phyloP scores from a whole-genome alignment of 441 rosid genomes.

The Erodium chrysanthum region DNA sequence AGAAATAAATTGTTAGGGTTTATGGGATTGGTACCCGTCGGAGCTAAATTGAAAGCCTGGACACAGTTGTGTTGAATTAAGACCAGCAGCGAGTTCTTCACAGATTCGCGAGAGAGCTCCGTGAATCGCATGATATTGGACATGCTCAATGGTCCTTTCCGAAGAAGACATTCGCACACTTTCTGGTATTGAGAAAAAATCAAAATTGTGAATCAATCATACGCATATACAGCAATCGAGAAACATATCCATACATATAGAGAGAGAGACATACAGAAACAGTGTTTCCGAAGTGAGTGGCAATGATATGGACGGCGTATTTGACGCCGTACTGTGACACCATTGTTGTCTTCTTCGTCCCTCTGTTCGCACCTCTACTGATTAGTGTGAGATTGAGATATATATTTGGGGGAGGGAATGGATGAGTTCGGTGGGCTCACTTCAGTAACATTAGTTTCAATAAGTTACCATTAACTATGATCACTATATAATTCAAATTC shows the following conservation, averaged over 20 bases:
- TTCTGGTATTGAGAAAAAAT: conserved; percentile 33
- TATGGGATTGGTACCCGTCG: conserved; percentile 28
- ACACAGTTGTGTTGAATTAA: conserved; percentile 84
- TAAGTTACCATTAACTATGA: too few relatives aligned
- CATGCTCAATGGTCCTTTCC: conserved; percentile 48
- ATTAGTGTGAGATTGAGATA: background rate
- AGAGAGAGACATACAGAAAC: conserved; percentile 41
- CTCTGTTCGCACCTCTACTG: background rate
- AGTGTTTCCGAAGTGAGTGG: conserved; percentile 63
- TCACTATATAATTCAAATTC: too few relatives aligned
- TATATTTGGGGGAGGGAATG: background rate
- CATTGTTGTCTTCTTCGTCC: conserved; percentile 21
- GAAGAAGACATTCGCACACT: conserved; percentile 75
- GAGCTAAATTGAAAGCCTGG: conserved; percentile 55
- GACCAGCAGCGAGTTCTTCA: conserved; percentile 55
- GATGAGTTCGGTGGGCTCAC: background rate
- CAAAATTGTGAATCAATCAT: background rate
- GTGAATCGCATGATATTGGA: conserved; percentile 36
- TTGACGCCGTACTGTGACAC: conserved; percentile 46
- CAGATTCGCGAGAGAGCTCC: conserved; percentile 33
- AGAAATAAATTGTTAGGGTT: background rate
- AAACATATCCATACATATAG: background rate
- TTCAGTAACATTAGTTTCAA: background rate
- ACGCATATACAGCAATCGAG: background rate
- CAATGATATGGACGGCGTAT: conserved; percentile 60